These are phyloP conservation scores for Claviceps pazoutovae DNA, from an alignment of 2,329 filamentous ascomycete genomes.

Conservation along the genomic window DNA sequence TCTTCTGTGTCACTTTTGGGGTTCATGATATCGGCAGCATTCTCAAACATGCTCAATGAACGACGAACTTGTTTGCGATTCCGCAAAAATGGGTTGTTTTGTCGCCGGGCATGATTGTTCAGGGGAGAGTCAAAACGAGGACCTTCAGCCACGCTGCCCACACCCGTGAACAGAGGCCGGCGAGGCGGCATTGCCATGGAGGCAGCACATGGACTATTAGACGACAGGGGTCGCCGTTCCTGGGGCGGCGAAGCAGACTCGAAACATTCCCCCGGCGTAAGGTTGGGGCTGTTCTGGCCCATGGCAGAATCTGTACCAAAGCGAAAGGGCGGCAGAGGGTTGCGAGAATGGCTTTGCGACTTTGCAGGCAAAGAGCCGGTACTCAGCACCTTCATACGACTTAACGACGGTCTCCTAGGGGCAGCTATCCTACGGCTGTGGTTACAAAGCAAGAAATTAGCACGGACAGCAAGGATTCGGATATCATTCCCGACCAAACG, in stretches of 20 bases:
- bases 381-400: constrained; percentile 61
- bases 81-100: constrained; percentile 55
- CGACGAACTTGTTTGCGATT: constrained; percentile 81
- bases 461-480: not conserved
- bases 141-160: constrained; percentile 31
- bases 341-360: constrained; percentile 46
- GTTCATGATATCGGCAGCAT: constrained; percentile 76
- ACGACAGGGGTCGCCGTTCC: constrained; percentile 47
- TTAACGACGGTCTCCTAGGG: constrained; percentile 60
- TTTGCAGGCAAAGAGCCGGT: constrained; percentile 50
- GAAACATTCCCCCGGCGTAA: constrained; percentile 70
- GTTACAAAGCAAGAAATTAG: constrained; percentile 12
- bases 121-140: constrained; percentile 65
- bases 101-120: constrained; percentile 55
- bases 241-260: constrained; percentile 59
- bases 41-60: constrained; percentile 96
- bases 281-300: constrained; percentile 20
- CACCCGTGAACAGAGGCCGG: constrained; percentile 50
- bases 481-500: constrained; percentile 6
- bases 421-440: constrained; percentile 51
- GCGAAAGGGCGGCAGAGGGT: constrained; percentile 50
- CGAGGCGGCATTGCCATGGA: constrained; percentile 44
- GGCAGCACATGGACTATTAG: constrained; percentile 39
- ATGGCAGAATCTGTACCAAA: constrained; percentile 40
- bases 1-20: constrained; percentile 49